Evolutionary conservation across 2,329 filamentous ascomycete genomes (phyloP).

Genomic region (Emergomyces pasteurianus): DNA sequence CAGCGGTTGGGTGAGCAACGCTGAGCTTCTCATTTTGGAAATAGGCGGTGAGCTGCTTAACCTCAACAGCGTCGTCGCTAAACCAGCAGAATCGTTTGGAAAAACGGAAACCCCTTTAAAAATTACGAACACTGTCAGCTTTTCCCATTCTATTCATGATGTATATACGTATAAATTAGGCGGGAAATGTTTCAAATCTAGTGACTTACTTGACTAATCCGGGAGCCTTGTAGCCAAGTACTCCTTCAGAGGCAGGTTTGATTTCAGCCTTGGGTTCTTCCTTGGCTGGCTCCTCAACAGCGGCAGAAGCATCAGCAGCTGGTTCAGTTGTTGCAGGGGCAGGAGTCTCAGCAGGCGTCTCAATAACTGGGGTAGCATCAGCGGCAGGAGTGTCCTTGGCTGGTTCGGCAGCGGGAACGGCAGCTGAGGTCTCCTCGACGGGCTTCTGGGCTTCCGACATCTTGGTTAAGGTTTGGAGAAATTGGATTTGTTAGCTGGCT

Average conservation of each 20-base stretch:
- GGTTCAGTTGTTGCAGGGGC: slow-evolving; percentile 11
- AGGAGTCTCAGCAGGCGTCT: slow-evolving; percentile 7
- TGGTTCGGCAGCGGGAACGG: slow-evolving; percentile 24
- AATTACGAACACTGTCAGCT: not conserved
- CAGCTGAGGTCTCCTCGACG: slow-evolving; percentile 45
- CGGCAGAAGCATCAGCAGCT: slow-evolving; percentile 24
- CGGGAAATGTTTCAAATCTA: no score
- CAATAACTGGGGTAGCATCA: slow-evolving; percentile 29
- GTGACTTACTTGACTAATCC: slow-evolving; percentile 74
- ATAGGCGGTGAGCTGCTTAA: slow-evolving; percentile 63
- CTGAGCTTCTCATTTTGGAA: slow-evolving; percentile 80
- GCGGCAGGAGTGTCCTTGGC: slow-evolving; percentile 23
- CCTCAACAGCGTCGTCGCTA: slow-evolving; percentile 58
- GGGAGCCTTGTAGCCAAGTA: slow-evolving; percentile 79
- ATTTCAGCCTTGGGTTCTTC: slow-evolving; percentile 22
- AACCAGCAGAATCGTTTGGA: slow-evolving; percentile 93
- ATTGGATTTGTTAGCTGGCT: not conserved
- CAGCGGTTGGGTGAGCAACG: slow-evolving; percentile 63
- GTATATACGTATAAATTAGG: not conserved
- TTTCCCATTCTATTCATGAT: not conserved
- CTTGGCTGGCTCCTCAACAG: slow-evolving; percentile 25
- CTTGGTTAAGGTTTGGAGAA: not conserved
- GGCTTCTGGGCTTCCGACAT: slow-evolving; percentile 68
- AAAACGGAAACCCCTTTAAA: slow-evolving; percentile 62
- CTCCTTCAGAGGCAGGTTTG: slow-evolving; percentile 68